phyloP scores from a whole-genome alignment of 2,329 filamentous ascomycete genomes.

The Fusarium pseudocircinatum region DNA sequence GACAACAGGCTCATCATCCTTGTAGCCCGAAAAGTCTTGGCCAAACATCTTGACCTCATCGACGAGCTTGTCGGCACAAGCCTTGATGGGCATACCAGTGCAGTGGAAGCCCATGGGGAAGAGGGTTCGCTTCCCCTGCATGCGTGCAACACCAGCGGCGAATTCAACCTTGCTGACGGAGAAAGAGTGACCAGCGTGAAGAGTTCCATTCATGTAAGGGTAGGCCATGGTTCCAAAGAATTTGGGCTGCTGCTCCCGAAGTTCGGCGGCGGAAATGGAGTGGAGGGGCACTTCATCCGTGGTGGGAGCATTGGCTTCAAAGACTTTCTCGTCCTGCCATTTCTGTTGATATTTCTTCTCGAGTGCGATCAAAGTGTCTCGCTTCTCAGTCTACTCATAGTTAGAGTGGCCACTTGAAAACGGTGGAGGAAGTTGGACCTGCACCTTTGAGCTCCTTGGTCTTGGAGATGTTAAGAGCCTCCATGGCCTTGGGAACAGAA shows the following conservation, averaged over 20 bases:
- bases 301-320: slow-evolving; percentile 86
- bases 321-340: slow-evolving; percentile 65
- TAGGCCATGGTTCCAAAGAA: slow-evolving; percentile 75
- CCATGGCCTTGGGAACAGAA: slow-evolving; percentile 59
- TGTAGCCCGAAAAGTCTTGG: slow-evolving; percentile 82
- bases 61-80: slow-evolving; percentile 92
- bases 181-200: slow-evolving; percentile 93
- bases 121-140: slow-evolving; percentile 87
- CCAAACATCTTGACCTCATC: slow-evolving; percentile 92
- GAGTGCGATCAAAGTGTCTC: slow-evolving; percentile 80
- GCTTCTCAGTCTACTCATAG: slow-evolving; percentile 77
- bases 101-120: slow-evolving; percentile 93
- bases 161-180: slow-evolving; percentile 95
- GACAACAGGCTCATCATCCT: slow-evolving; percentile 66
- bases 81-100: slow-evolving; percentile 98
- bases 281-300: slow-evolving; percentile 79
- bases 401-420: slow-evolving; percentile 9
- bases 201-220: slow-evolving; percentile 83
- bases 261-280: slow-evolving; percentile 76
- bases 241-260: slow-evolving; percentile 86
- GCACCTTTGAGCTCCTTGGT: slow-evolving; percentile 70
- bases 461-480: slow-evolving; percentile 63
- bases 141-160: slow-evolving; percentile 82
- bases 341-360: slow-evolving; percentile 93
- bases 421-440: slow-evolving; percentile 41